Base-by-base conservation (phyloP, 139 green algal species). In the Chlamydomonas incerta region DNA sequence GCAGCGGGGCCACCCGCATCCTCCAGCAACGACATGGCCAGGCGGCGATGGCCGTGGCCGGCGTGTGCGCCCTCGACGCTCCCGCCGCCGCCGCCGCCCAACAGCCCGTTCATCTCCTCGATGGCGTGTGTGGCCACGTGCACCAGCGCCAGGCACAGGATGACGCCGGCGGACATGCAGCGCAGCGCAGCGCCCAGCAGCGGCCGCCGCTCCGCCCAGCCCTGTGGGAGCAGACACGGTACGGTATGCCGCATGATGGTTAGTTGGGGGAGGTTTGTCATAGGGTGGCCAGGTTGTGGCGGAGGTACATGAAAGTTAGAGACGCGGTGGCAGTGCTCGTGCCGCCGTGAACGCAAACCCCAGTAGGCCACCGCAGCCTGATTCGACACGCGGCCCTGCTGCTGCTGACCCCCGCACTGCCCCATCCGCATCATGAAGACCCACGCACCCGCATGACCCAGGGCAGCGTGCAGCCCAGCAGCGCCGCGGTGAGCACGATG, bases 101-200 rank as follows among this genome's bases (percentile, higher is more conserved):
- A 17, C 23, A 82, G 34, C 34, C 74, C 74, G 24, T 55, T 23
- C 57, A 82, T 28, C 57, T 82, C 74, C 33, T 17, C 26, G 21
- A 82, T 21, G 66, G 72, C 75, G 57, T 89, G 67, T 0, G 69
- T 58, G 35, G 67, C 35, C 24, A 95, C 77, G 84, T 93, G 87
- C 28, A 89, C 63, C 60, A 91, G 74, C 0, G 88, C 89, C 2
- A 90, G 73, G 23, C 26, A 34, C 6, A 92, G 84, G 24, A 92
- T 74, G 33, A 87, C 33, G 23, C 74, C 82, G 10, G 74, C 70
- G 26, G 66, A 58, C 33, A 89, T 67, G 3, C 50, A 50, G 52
- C 79, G 75, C 50, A 80, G 21, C 75, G 2, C 26, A 65, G 34
- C 57, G 29, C 20, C 6, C 15, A 50, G 9, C n/a, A 62, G 34